A percentile compares a stretch with the other conserved stretches of the same genome.
Evolutionary conservation across 2,329 filamentous ascomycete species (phyloP).

Genomic region (Zalaria sp.): DNA sequence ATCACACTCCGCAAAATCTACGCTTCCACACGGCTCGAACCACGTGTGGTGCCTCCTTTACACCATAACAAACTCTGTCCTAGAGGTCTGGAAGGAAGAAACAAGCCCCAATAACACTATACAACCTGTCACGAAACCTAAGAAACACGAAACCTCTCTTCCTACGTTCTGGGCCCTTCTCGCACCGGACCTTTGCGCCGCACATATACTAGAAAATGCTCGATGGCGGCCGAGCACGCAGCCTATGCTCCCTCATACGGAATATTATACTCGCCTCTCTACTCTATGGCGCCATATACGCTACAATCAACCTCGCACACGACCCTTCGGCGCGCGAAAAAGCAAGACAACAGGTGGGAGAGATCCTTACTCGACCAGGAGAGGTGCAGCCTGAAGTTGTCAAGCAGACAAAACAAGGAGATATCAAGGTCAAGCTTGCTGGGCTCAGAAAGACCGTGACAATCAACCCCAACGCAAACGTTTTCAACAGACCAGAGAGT

Average conservation of each 20-base stretch:
- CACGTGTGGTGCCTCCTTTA: too few species aligned
- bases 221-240: slow-evolving; percentile 2
- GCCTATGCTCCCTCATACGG: slow-evolving; percentile 14
- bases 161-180: too few species aligned
- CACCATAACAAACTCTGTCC: too few species aligned
- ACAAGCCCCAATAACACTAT: too few species aligned
- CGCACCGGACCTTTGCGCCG: too few species aligned
- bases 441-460: slow-evolving; percentile 26
- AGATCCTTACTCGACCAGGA: slow-evolving; percentile 18
- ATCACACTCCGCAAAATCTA: too few species aligned
- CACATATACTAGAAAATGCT: neutral
- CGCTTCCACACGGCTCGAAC: too few species aligned
- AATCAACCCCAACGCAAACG: slow-evolving; percentile 38
- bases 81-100: too few species aligned
- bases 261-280: slow-evolving; percentile 29
- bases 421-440: slow-evolving; percentile 28
- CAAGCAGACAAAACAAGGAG: slow-evolving; percentile 22
- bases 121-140: too few species aligned
- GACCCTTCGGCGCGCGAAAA: slow-evolving; percentile 24
- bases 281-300: slow-evolving; percentile 27
- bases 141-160: too few species aligned
- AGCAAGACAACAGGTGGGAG: slow-evolving; percentile 27
- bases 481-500: slow-evolving; percentile 38
- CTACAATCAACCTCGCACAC: slow-evolving; percentile 25
- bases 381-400: slow-evolving; percentile 25